phyloP scores from a whole-genome alignment of 768 basidiomycete species.

The Rhodotorula babjevae region DNA sequence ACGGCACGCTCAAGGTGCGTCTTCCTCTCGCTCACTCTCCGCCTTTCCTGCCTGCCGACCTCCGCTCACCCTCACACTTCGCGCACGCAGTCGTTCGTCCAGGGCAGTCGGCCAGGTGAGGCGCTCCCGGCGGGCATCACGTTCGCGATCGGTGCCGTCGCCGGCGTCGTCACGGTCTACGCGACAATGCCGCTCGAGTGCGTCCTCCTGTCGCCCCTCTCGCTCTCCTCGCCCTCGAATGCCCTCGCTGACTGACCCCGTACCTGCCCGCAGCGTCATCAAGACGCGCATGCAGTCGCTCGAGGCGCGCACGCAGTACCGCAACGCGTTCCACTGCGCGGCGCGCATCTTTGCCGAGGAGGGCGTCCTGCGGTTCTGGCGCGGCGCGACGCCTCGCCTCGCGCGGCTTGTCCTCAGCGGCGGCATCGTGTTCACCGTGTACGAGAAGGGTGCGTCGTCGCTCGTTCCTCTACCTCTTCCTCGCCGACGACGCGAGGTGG shows the following conservation, averaged over 20 bases:
- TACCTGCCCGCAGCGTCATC: conserved; percentile 61
- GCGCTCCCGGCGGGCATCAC: conserved; percentile 79
- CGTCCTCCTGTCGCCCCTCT: conserved; percentile 17
- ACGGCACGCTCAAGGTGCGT: conserved; percentile 70
- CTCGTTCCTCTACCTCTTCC: background rate
- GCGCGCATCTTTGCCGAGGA: conserved; percentile 93
- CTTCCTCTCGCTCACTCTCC: background rate
- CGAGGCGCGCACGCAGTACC: conserved; percentile 72
- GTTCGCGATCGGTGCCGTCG: conserved; percentile 87
- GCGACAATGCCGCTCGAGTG: conserved; percentile 53
- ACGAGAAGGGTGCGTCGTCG: conserved; percentile 19
- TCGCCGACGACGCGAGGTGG: background rate
- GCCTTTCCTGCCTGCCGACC: background rate
- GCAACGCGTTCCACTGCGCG: conserved; percentile 91
- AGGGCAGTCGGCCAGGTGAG: conserved; percentile 77
- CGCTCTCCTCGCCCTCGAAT: background rate
- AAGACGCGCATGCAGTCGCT: conserved; percentile 98
- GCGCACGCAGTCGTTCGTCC: conserved; percentile 64
- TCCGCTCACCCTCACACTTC: background rate
- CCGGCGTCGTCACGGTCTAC: conserved; percentile 92
- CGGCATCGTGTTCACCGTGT: conserved; percentile 48
- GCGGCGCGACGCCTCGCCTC: conserved; percentile 86
- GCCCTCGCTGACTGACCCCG: background rate
- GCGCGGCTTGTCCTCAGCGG: conserved; percentile 70
- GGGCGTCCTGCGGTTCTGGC: conserved; percentile 83